Percentiles rank a stretch among this genome's conserved stretches.
Evolutionary conservation across 2,329 filamentous ascomycete species (phyloP).

Genomic region (Chaetomiaceae sp.): DNA sequence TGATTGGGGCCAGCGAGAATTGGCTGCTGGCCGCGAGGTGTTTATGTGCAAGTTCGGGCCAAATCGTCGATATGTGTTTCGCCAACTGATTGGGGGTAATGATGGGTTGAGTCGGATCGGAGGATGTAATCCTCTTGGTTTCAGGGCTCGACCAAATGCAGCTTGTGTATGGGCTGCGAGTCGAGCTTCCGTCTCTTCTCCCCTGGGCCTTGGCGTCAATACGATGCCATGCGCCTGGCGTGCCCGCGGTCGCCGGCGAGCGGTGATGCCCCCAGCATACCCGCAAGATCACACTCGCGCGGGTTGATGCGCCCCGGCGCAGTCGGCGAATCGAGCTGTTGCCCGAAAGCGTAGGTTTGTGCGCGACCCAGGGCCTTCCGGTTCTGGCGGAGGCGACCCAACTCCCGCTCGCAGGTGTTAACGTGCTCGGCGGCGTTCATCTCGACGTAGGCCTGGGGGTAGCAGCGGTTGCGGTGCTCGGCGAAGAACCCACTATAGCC

Average conservation of each 20-base stretch:
- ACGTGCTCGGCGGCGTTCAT: constrained; percentile 93
- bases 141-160: too few relatives aligned
- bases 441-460: constrained; percentile 91
- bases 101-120: too few relatives aligned
- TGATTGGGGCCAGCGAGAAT: background rate
- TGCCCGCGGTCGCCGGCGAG: constrained; percentile 46
- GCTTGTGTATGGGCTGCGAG: too few relatives aligned
- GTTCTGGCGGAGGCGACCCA: constrained; percentile 83
- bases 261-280: constrained; percentile 35
- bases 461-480: constrained; percentile 73
- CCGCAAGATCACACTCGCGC: constrained; percentile 18
- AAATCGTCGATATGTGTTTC: background rate
- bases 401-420: constrained; percentile 86
- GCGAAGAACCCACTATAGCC: constrained; percentile 92
- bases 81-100: background rate
- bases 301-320: constrained; percentile 37
- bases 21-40: background rate
- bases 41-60: too few relatives aligned
- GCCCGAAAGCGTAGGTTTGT: constrained; percentile 91
- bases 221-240: constrained; percentile 58
- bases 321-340: constrained; percentile 61
- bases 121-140: too few relatives aligned
- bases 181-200: too few relatives aligned
- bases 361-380: constrained; percentile 79
- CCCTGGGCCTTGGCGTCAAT: constrained; percentile 34